Percentiles rank a stretch among this genome's conserved stretches.
Conservation (phyloP, 495 filamentous ascomycete species). For the Chaetomium tenue region DNA sequence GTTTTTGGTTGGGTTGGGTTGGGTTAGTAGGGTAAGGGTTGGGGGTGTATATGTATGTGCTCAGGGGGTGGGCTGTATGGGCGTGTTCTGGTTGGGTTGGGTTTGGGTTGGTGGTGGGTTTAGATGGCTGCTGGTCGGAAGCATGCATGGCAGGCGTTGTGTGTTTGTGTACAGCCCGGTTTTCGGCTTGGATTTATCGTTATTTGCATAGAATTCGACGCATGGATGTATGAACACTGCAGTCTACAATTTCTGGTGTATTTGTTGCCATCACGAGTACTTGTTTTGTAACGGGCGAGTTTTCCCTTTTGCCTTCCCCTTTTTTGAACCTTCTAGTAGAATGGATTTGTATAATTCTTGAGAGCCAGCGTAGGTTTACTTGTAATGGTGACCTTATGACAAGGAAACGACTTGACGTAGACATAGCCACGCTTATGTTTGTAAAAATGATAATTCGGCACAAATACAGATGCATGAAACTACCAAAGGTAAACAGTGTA, state of each 20-base stretch:
- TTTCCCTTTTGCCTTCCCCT: too few species aligned
- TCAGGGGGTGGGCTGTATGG: neutral
- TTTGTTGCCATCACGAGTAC: too few species aligned
- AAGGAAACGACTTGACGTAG: too few species aligned
- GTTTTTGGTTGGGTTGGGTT: too few species aligned
- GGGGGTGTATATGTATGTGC: neutral
- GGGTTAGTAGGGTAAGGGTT: neutral
- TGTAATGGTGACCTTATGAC: too few species aligned
- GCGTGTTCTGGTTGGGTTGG: neutral
- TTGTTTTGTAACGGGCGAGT: too few species aligned
- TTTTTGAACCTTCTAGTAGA: neutral
- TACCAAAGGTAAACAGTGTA: neutral
- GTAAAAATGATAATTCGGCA: neutral
- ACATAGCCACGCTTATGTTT: neutral
- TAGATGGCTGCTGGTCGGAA: neutral
- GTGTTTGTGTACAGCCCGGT: neutral
- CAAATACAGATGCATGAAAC: neutral
- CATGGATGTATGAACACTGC: too few species aligned
- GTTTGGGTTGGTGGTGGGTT: neutral
- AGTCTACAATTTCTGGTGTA: too few species aligned
- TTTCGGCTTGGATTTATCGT: neutral
- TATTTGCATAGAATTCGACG: too few species aligned
- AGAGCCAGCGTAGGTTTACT: too few species aligned
- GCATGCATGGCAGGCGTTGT: neutral
- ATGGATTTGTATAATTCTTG: too few species aligned